A percentile compares a stretch with the other conserved stretches of the same genome.
phyloP scores from a whole-genome alignment of 2,329 filamentous ascomycete species.

The Pestalotiopsis sp. region DNA sequence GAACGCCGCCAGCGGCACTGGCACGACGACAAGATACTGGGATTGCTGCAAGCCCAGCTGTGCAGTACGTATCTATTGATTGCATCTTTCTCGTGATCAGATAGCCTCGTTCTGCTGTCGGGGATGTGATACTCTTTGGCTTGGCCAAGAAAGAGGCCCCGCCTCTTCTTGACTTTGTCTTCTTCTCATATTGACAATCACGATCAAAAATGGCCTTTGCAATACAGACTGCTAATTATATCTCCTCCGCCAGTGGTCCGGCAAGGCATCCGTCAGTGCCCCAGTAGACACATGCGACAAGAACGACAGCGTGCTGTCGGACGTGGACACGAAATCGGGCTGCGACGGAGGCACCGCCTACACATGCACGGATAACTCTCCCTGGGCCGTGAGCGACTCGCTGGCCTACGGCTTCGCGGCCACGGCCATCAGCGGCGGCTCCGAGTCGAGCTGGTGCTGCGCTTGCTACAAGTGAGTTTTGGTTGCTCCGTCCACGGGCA shows the following conservation, averaged over 20 bases:
- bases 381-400: constrained; percentile 52
- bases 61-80: constrained; percentile 22
- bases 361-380: constrained; percentile 55
- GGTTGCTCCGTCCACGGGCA: no score
- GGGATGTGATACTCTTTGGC: not conserved
- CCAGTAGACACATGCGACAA: constrained; percentile 48
- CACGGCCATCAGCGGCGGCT: constrained; percentile 45
- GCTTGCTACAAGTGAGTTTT: constrained; percentile 52
- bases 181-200: not conserved
- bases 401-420: constrained; percentile 61
- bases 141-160: not conserved
- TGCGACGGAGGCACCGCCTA: constrained; percentile 54
- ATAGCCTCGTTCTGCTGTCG: not conserved
- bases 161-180: not conserved
- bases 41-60: constrained; percentile 64
- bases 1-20: constrained; percentile 23
- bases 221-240: not conserved
- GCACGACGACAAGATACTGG: constrained; percentile 38
- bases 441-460: constrained; percentile 56
- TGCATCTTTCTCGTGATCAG: not conserved
- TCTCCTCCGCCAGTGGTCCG: constrained; percentile 39
- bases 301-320: constrained; percentile 46
- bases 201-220: not conserved
- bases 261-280: constrained; percentile 44
- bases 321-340: constrained; percentile 43